Conservation (phyloP, 306 rosid species). For the Trifolium subterraneum region DNA sequence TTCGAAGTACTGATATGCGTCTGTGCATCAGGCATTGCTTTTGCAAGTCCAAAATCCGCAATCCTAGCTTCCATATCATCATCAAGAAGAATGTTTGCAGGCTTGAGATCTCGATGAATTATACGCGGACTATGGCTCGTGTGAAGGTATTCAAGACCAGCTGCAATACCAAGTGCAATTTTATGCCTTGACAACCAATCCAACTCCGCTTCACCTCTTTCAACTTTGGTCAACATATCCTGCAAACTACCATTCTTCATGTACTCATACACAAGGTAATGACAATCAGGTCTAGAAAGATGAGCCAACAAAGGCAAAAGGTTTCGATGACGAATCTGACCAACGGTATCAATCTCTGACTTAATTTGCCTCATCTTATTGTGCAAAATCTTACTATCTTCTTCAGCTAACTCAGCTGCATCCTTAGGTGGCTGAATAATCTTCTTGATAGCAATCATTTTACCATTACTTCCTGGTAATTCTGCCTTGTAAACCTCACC, state of each 20-base stretch:
- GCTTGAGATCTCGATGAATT: slow-evolving; percentile 86
- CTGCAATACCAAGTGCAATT: slow-evolving; percentile 72
- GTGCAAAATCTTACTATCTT: slow-evolving; percentile 68
- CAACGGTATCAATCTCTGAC: slow-evolving; percentile 87
- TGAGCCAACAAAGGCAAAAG: slow-evolving; percentile 85
- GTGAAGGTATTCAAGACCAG: slow-evolving; percentile 95
- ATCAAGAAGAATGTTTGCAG: slow-evolving; percentile 80
- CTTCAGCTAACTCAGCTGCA: slow-evolving; percentile 59
- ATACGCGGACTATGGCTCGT: slow-evolving; percentile 65
- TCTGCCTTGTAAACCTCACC: slow-evolving; percentile 86
- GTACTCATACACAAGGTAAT: slow-evolving; percentile 82
- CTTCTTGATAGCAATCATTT: slow-evolving; percentile 82
- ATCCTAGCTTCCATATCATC: slow-evolving; percentile 92
- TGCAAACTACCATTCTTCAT: slow-evolving; percentile 95
- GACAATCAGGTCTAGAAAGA: slow-evolving; percentile 75
- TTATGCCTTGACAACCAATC: slow-evolving; percentile 76
- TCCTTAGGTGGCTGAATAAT: slow-evolving; percentile 76
- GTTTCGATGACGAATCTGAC: slow-evolving; percentile 84
- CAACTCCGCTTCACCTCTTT: slow-evolving; percentile 50
- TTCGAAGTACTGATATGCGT: slow-evolving; percentile 77
- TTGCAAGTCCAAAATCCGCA: slow-evolving; percentile 95
- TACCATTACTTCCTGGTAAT: slow-evolving; percentile 72
- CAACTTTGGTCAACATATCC: slow-evolving; percentile 48
- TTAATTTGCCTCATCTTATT: slow-evolving; percentile 85
- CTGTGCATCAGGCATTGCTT: slow-evolving; percentile 73